A percentile compares a stretch with the other conserved stretches of the same genome.
Conservation (phyloP, 2,329 filamentous ascomycete species). For the Monilinia laxa region DNA sequence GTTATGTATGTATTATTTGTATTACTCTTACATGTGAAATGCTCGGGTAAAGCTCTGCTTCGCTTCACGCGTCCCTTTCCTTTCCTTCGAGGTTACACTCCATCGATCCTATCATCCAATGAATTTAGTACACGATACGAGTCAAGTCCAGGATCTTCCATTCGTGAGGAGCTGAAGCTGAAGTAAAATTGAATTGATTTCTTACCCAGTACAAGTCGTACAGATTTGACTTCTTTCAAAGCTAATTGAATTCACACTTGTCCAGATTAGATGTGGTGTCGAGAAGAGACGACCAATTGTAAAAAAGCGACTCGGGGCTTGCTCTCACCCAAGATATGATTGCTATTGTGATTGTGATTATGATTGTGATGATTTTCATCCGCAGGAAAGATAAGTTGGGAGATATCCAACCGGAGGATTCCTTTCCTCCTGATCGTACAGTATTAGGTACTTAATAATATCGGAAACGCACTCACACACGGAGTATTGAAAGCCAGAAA, state of each 20-base stretch:
- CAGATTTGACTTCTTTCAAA: no score
- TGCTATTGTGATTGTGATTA: background rate
- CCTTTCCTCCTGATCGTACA: no score
- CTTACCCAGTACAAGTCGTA: no score
- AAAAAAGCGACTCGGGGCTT: background rate
- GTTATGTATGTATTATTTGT: background rate
- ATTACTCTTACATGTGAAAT: no score
- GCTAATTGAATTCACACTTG: background rate
- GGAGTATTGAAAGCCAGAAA: background rate
- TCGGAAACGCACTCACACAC: background rate
- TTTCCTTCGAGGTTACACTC: background rate
- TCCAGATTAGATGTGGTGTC: background rate
- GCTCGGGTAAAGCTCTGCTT: no score
- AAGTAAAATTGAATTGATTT: background rate
- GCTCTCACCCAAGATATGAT: no score
- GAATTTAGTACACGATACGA: constrained; percentile 10
- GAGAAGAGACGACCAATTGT: background rate
- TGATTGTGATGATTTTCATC: background rate
- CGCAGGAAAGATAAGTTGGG: background rate
- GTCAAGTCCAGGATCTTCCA: background rate
- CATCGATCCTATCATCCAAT: constrained; percentile 6
- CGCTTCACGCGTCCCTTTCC: no score
- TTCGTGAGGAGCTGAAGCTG: constrained; percentile 17
- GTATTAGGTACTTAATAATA: background rate
- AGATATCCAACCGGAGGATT: no score